Base-by-base conservation (phyloP, 768 basidiomycete genomes). In the Gyrodon lividus region DNA sequence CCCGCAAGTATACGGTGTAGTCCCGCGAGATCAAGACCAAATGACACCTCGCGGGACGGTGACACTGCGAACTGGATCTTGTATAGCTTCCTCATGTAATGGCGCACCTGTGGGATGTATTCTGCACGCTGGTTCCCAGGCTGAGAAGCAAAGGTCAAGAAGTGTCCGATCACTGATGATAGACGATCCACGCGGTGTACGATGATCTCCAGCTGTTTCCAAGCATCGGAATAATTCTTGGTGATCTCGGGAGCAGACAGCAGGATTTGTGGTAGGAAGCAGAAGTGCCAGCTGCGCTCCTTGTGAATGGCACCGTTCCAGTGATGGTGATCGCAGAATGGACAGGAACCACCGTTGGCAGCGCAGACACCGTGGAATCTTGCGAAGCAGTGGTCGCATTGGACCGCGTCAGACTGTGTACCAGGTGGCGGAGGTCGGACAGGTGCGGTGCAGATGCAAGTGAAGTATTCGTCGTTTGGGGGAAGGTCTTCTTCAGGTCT, bases 1-100 rank as follows among this genome's bases (percentile, higher is more conserved):
- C 79, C 81, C 16, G 89, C 89, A 26, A 92, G 77, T 48, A 89
- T 83, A 7, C 90, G 84, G 68, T 93, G 90, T 42, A 93, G 68
- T 8, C 87, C 86, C 34, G 90, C 88, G 19, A 92, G 78, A 65
- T 92, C 88, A 23, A 93, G 74, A 14, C 90, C 90, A 59, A 84
- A 92, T 2, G 89, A 90, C 2, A 88, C 80, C 43, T 90, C 89
- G 1, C 83, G 86, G 53, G 81, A 87, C 2, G 89, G 87, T 0
- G 87, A 87, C 9, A 93, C 86, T n/a, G 86, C 84, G 62, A 93
- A 92, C 69, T 92, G 90, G 46, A 93, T 88, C 72, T 84, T 87
- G 75, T 85, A 92, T 14, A 92, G 72, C 71, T 93, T 93, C 58
- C 90, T 85, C 89, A 93, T 91, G 66, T 86, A 92, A 66, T 93